Conservation (phyloP, 352 stramenopile species). For the Blastocystis sp. region DNA sequence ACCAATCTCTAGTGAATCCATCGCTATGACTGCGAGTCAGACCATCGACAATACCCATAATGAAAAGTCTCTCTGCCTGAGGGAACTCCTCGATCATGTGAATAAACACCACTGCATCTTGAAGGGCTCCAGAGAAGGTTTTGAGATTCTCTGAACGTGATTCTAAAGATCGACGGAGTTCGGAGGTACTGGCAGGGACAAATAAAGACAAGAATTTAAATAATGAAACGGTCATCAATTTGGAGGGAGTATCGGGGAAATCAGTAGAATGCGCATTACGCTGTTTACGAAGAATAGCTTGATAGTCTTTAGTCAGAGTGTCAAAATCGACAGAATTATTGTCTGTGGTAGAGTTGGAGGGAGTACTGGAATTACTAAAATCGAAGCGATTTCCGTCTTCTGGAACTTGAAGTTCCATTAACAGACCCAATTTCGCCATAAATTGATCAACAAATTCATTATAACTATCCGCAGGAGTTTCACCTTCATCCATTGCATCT, state of each 20-base stretch:
- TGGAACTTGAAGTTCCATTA: constrained; percentile 27
- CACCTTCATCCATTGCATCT: neutral
- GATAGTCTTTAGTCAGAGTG: neutral
- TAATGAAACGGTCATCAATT: constrained; percentile 32
- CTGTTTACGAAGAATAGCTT: neutral
- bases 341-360: neutral
- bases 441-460: constrained; percentile 40
- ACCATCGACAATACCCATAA: constrained; percentile 17
- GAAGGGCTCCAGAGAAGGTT: neutral
- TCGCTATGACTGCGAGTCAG: constrained; percentile 33
- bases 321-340: neutral
- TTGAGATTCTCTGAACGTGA: constrained; percentile 39
- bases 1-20: constrained; percentile 27
- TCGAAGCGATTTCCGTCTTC: neutral
- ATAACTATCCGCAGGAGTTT: constrained; percentile 22
- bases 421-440: constrained; percentile 40
- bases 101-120: constrained; percentile 42
- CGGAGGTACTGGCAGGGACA: neutral
- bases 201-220: constrained; percentile 31
- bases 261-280: neutral
- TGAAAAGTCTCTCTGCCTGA: constrained; percentile 38
- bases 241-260: neutral
- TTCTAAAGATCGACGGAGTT: constrained; percentile 2
- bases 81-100: constrained; percentile 62
- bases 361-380: neutral